Base-by-base conservation (phyloP, 2,329 filamentous ascomycete species). In the Botrytis fabae region DNA sequence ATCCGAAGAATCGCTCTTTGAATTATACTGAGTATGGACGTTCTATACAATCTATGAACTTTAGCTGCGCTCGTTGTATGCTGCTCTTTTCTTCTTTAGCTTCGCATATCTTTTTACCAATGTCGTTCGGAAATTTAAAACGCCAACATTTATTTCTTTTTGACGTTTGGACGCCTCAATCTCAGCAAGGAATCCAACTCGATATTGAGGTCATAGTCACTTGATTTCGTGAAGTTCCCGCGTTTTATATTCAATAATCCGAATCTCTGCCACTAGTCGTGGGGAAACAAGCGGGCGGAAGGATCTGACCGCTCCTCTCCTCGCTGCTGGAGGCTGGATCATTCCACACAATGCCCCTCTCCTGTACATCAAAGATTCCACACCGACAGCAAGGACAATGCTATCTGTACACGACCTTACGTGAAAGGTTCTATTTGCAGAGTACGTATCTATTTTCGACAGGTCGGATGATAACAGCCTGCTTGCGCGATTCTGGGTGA, bases 141-240 rank as follows among this genome's bases (percentile, higher is more conserved):
- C 38, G 60, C 38, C n/a, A 42, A 40, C 28, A 65, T 63, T 38
- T 42, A 65, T 63, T 38, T 42, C 61, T 42, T 63, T n/a, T 38
- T 18, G 35, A 63, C 22, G 61, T 48, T 46, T 48, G 63, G 16
- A 38, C n/a, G 40, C 46, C 60, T 35, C 35, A 16, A 61, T 57
- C 8, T 18, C 20, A 38, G 12, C 22, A 35, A 20, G 51, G n/a
- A 18, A 48, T 40, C 22, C 32, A 25, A 3, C 22, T 38, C 28
- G 40, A 22, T 6, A 38, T 42, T 20, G 16, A 51, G 46, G 48
- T n/a, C 32, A 44, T 28, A 14, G 46, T 68, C 70, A 66, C 62
- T 69, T 69, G 51, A 72, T 72, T 48, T n/a, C 70, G 70, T 72
- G 62, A 72, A 72, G 28, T 40, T 60, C 35, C 70, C 40, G 70